A percentile compares a stretch with the other conserved stretches of the same genome.
Evolutionary conservation across 305 asterid genomes (phyloP).

Genomic region (Andrographis paniculata): DNA sequence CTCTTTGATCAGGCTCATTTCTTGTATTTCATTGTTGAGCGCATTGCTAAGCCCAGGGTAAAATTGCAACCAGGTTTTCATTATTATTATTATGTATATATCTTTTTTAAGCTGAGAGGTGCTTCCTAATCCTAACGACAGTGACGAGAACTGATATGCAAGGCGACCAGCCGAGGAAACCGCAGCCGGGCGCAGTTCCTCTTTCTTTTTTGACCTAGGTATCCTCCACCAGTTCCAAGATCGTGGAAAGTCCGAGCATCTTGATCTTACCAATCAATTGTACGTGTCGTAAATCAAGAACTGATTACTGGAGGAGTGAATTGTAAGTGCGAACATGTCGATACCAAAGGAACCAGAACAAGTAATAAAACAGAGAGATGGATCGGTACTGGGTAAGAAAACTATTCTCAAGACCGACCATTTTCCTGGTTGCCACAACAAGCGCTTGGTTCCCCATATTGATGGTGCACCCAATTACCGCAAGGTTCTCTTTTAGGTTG

Average conservation of each 20-base stretch:
- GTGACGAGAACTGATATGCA: too few relatives aligned
- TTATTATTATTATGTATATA: too few relatives aligned
- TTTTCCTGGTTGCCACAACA: constrained; percentile 98
- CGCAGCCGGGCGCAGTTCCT: too few relatives aligned
- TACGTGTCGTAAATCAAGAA: constrained; percentile 15
- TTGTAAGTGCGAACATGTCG: constrained; percentile 34
- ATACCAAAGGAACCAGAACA: constrained; percentile 86
- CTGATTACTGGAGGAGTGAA: constrained; percentile 2
- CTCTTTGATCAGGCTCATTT: too few relatives aligned
- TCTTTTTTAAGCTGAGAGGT: too few relatives aligned
- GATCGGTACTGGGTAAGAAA: constrained; percentile 95
- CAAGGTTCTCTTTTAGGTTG: constrained; percentile 41
- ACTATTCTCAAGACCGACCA: constrained; percentile 98
- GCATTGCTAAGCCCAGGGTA: neutral
- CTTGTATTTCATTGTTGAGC: neutral
- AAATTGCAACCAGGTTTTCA: neutral
- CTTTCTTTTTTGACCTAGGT: too few relatives aligned
- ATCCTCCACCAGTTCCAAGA: too few relatives aligned
- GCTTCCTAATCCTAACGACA: too few relatives aligned
- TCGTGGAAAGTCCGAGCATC: too few relatives aligned
- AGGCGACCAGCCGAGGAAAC: too few relatives aligned
- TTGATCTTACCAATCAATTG: neutral
- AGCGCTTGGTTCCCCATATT: constrained; percentile 71
- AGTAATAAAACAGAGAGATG: constrained; percentile 87
- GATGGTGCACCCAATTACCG: constrained; percentile 99